These are phyloP conservation scores for Candida namnaoensis DNA, from an alignment of 805 yeast species.

Conservation along the genomic window DNA sequence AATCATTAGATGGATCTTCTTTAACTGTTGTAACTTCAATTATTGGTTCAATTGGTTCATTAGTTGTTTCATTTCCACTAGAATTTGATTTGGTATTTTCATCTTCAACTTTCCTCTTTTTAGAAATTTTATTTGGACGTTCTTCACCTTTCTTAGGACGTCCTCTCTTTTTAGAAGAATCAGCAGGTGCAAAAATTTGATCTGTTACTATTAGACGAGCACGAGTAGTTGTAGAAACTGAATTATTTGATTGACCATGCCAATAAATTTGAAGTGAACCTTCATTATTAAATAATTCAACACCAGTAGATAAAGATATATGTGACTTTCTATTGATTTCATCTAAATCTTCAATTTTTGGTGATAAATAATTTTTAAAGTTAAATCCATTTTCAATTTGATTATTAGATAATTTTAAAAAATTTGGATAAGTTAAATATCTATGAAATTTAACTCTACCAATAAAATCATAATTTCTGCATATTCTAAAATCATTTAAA, in stretches of 20 bases:
- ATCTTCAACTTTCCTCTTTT: not conserved
- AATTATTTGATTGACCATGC: conserved; percentile 5
- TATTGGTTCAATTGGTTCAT: too few species aligned
- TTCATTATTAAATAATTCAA: not conserved
- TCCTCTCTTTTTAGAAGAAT: conserved; percentile 10
- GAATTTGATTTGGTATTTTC: not conserved
- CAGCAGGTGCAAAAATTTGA: not conserved
- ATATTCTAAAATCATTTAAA: conserved; percentile 29
- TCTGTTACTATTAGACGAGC: not conserved
- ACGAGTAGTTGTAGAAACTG: not conserved
- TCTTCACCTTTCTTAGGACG: conserved; percentile 17
- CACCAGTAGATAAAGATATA: not conserved
- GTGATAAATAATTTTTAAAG: conserved; percentile 11
- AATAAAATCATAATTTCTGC: conserved; percentile 60
- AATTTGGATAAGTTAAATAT: conserved; percentile 40
- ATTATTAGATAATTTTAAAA: conserved; percentile 18
- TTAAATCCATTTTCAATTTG: conserved; percentile 20
- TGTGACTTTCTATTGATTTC: not conserved
- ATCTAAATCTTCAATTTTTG: not conserved
- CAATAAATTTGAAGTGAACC: conserved; percentile 6
- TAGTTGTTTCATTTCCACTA: too few species aligned
- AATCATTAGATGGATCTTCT: too few species aligned
- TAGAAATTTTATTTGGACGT: conserved; percentile 4
- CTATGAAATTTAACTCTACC: conserved; percentile 71
- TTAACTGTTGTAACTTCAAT: too few species aligned